These are phyloP conservation scores for Neofusicoccum umdonicola DNA, from an alignment of 2,329 filamentous ascomycete genomes.

Conservation along the genomic window DNA sequence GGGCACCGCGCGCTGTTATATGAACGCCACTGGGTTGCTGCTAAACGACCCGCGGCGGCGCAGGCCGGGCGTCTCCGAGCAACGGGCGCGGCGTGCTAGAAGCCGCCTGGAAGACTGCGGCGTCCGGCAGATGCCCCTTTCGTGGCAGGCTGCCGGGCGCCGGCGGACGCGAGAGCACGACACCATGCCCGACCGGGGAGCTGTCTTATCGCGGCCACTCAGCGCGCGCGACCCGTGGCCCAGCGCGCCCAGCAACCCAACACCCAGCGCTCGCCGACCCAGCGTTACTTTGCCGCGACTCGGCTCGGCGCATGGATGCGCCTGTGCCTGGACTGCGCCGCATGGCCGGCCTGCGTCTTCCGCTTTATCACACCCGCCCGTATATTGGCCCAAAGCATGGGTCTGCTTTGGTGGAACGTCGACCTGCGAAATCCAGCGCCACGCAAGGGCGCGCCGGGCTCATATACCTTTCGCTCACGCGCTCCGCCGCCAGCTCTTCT, in stretches of 20 bases:
- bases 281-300: neutral
- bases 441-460: neutral
- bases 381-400: neutral
- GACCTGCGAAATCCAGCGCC: neutral
- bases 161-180: neutral
- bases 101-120: neutral
- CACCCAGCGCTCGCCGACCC: neutral
- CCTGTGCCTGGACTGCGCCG: constrained; percentile 10
- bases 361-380: neutral
- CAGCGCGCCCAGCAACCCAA: neutral
- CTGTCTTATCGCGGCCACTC: constrained; percentile 9
- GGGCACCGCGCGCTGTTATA: neutral
- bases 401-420: neutral
- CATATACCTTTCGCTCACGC: neutral
- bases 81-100: neutral
- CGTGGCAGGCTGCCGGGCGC: neutral
- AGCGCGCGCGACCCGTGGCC: neutral
- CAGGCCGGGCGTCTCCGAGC: neutral
- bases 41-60: neutral
- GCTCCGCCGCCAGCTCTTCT: neutral
- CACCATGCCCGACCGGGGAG: constrained; percentile 6
- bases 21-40: neutral
- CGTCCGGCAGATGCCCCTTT: neutral
- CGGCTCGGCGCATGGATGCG: neutral
- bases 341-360: neutral